A percentile compares a stretch with the other conserved stretches of the same genome.
phyloP scores from a whole-genome alignment of 106 monocot genomes.

The Acorus calamus region DNA sequence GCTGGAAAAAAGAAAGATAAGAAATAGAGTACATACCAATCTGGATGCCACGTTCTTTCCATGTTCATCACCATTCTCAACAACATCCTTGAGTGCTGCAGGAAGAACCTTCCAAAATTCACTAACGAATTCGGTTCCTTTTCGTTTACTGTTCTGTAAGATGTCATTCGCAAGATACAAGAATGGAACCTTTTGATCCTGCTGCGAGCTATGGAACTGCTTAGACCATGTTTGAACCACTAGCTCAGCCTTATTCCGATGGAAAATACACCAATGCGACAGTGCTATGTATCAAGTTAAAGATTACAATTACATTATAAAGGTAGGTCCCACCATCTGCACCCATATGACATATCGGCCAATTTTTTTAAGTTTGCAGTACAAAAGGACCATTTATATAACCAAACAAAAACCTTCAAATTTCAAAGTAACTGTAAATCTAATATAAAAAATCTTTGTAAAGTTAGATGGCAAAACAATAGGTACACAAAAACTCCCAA shows the following conservation, averaged over 20 bases:
- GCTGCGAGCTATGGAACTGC: constrained; percentile 65
- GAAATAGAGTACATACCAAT: constrained; percentile 36
- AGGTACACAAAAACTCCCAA: too few species aligned
- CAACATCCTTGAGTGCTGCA: constrained; percentile 76
- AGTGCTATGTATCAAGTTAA: constrained; percentile 36
- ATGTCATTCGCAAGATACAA: constrained; percentile 97
- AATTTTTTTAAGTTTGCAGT: too few species aligned
- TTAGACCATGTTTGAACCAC: constrained; percentile 95
- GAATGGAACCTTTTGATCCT: constrained; percentile 69
- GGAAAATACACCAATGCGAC: constrained; percentile 98
- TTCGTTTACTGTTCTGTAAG: constrained; percentile 84
- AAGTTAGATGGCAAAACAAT: too few species aligned
- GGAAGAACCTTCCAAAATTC: constrained; percentile 99
- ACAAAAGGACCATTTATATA: too few species aligned
- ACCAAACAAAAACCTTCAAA: too few species aligned
- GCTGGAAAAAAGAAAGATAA: background rate
- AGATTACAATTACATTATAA: constrained; percentile 32
- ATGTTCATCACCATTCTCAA: constrained; percentile 69
- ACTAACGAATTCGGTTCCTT: constrained; percentile 83
- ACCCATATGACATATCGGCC: too few species aligned
- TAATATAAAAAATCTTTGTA: too few species aligned
- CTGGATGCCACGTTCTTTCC: constrained; percentile 74
- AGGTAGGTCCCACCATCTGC: background rate
- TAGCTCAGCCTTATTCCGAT: constrained; percentile 84
- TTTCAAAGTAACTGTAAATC: too few species aligned